Base-by-base conservation (phyloP, 2,329 filamentous ascomycete species). In the Claviceps quebecensis region DNA sequence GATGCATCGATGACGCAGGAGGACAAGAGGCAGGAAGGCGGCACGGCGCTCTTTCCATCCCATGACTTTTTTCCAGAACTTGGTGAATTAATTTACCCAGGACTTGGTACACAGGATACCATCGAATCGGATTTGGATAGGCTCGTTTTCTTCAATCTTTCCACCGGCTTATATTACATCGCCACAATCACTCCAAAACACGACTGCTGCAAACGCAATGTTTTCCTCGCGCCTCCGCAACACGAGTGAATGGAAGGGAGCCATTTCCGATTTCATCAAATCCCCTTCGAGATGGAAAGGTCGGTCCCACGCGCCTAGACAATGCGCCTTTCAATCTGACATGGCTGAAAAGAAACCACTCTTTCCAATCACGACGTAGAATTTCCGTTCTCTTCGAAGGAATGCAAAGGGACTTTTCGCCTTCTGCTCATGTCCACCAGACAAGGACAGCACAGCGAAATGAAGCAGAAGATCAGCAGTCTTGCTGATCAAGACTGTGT, bases 351-450 rank as follows among this genome's bases (percentile, higher is more conserved):
- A 57, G 59, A 46, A 36, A 17, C n/a, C 3, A 61, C 58, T 16
- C 60, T 77, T 2, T 57, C 62, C 16, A 67, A 65, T 2, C 70
- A 76, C 54, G 75, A 78, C 55, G 57, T 76, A 34, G 69, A 69
- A 14, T 63, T 78, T 39, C 62, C 63, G 4, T 50, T 72, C 19
- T 48, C 45, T 44, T 52, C 38, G 19, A 39, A 26, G 34, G 44
- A 22, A n/a, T 45, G 22, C 40, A 49, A 16, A 1, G 23, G 22
- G 7, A 50, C 60, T 6, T 66, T 72, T 47, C 67, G 65, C 23
- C 63, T 68, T 26, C 55, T 75, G 14, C 66, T 75, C 5, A 56
- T 76, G 37, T 67, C 69, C 1, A 54, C 68, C 2, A 52, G 45
- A 13, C 69, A 76, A 14, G 55, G 69, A 9, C 62, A 59, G 8